Evolutionary conservation across 2,329 filamentous ascomycete genomes (phyloP).

Genomic region (Chrysoporthe puriensis): DNA sequence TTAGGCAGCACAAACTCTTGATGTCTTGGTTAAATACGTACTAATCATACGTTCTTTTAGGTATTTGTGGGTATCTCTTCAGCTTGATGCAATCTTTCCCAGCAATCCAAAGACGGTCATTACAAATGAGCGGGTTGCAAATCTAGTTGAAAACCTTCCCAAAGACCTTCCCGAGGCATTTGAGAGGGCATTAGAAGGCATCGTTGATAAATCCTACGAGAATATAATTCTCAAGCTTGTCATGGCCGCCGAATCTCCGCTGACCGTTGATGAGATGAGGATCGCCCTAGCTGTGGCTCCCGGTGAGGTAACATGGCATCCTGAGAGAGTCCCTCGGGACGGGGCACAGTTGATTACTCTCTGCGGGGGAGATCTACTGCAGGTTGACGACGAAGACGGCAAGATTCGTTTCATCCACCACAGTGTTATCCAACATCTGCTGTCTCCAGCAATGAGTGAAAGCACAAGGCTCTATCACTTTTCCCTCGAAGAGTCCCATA

Average conservation of each 20-base stretch:
- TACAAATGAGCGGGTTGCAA: not conserved
- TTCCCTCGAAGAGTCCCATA: not conserved
- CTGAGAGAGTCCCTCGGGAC: not conserved
- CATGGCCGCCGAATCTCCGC: not conserved
- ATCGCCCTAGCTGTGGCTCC: constrained; percentile 11
- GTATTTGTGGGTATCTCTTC: not conserved
- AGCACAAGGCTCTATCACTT: constrained; percentile 8
- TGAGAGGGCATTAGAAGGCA: constrained; percentile 9
- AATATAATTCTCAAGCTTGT: constrained; percentile 19
- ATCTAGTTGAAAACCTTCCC: constrained; percentile 1
- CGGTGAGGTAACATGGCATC: constrained; percentile 2
- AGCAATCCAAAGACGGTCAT: not conserved
- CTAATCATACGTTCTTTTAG: not conserved
- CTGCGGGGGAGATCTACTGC: constrained; percentile 14
- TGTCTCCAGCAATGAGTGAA: not conserved
- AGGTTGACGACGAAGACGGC: constrained; percentile 20
- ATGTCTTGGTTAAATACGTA: not conserved
- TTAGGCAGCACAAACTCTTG: not conserved
- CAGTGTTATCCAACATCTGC: constrained; percentile 18
- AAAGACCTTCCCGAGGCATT: constrained; percentile 17
- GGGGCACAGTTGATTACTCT: constrained; percentile 4
- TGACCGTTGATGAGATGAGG: constrained; percentile 19
- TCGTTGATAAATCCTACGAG: constrained; percentile 1
- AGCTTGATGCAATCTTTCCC: constrained; percentile 2
- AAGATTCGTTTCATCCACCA: constrained; percentile 21